phyloP scores from a whole-genome alignment of 768 basidiomycete genomes.

The Suillus subalutaceus region DNA sequence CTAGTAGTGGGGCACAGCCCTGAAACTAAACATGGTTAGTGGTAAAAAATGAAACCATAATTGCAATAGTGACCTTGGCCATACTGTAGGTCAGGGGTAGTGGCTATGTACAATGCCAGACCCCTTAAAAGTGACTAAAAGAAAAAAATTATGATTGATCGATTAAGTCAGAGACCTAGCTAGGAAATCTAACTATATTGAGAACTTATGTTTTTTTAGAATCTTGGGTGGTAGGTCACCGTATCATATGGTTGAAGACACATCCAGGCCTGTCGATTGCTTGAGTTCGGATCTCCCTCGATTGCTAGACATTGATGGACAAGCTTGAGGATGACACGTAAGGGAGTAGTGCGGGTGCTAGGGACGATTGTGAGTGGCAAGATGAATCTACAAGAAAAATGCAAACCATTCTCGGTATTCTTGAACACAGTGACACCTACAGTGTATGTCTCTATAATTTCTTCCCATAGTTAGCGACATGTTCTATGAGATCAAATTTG shows the following conservation, averaged over 20 bases:
- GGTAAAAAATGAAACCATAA: background rate
- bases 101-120: background rate
- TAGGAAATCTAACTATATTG: background rate
- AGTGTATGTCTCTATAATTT: background rate
- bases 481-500: background rate
- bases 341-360: constrained; percentile 51
- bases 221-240: too few relatives aligned
- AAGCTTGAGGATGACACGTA: constrained; percentile 82
- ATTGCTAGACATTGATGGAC: constrained; percentile 75
- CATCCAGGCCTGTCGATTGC: too few relatives aligned
- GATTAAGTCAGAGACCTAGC: background rate
- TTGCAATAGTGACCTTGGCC: background rate
- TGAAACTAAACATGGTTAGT: too few relatives aligned
- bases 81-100: background rate
- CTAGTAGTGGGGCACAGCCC: background rate
- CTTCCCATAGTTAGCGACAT: background rate
- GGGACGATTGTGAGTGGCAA: constrained; percentile 9
- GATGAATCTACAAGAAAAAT: background rate
- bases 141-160: background rate
- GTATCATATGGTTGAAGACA: too few relatives aligned
- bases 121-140: background rate
- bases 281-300: constrained; percentile 64
- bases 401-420: constrained; percentile 72
- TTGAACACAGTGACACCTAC: constrained; percentile 28
- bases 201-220: too few relatives aligned